Conservation (phyloP, 2,329 filamentous ascomycete genomes). For the Canariomyces notabilis region DNA sequence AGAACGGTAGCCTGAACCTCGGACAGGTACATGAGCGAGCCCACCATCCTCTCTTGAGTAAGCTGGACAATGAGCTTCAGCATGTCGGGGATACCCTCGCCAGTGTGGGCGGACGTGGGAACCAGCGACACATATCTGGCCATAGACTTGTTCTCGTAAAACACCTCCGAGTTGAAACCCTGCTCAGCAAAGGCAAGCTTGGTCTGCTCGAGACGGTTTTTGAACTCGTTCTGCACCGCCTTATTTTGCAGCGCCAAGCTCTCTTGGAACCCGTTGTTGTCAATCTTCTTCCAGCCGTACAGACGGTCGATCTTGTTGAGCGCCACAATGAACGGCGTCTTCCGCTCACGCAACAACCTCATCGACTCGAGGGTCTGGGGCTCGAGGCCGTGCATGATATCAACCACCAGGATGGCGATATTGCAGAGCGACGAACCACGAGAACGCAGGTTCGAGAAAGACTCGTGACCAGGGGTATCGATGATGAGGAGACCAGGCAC, state of each 20-base stretch:
- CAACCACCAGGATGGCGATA: slow-evolving; percentile 97
- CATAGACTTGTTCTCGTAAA: slow-evolving; percentile 98
- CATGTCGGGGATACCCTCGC: slow-evolving; percentile 98
- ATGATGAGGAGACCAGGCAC: slow-evolving; percentile 94
- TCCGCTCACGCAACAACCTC: slow-evolving; percentile 83
- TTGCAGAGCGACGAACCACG: slow-evolving; percentile 98
- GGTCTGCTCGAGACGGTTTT: slow-evolving; percentile 80
- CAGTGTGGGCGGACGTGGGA: slow-evolving; percentile 96
- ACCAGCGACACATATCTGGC: slow-evolving; percentile 90
- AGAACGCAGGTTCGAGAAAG: slow-evolving; percentile 95
- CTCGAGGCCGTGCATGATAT: slow-evolving; percentile 99
- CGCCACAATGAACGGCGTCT: slow-evolving; percentile 97
- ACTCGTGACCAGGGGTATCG: slow-evolving; percentile 99
- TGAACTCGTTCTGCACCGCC: slow-evolving; percentile 90
- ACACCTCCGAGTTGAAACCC: slow-evolving; percentile 95
- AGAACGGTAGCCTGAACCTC: slow-evolving; percentile 97
- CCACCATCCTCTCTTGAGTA: slow-evolving; percentile 96
- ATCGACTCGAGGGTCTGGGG: slow-evolving; percentile 97
- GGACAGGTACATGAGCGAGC: slow-evolving; percentile 94
- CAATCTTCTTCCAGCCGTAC: slow-evolving; percentile 97
- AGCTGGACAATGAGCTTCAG: slow-evolving; percentile 88
- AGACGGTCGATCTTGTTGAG: slow-evolving; percentile 99
- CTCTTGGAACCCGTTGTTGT: slow-evolving; percentile 97
- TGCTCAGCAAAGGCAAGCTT: slow-evolving; percentile 94
- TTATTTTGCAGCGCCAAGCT: slow-evolving; percentile 86